Evolutionary conservation across 306 rosid genomes (phyloP).

Genomic region (Lupinus albus): DNA sequence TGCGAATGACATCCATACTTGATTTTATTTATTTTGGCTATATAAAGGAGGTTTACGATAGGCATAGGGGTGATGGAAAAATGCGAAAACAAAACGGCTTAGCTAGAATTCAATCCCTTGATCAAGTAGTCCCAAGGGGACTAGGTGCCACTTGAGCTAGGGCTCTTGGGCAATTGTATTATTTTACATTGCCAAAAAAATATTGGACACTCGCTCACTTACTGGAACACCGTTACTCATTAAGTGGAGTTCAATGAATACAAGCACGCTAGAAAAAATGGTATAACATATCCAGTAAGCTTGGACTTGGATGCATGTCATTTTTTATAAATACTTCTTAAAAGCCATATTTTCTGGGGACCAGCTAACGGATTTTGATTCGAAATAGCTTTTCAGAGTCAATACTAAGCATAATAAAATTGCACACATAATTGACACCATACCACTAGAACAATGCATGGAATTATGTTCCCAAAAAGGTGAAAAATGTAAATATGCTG

Average conservation of each 20-base stretch:
- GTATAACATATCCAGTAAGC: not conserved
- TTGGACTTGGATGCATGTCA: conserved; percentile 18
- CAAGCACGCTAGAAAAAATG: conserved; percentile 19
- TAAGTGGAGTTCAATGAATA: conserved; percentile 13
- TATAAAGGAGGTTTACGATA: not conserved
- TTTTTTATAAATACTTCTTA: conserved; percentile 15
- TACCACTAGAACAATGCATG: not conserved
- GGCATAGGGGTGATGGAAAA: not conserved
- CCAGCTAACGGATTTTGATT: conserved; percentile 6
- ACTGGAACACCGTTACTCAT: conserved; percentile 20
- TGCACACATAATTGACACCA: conserved; percentile 5
- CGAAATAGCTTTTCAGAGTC: not conserved
- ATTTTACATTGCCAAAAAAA: not conserved
- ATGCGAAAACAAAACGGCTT: not conserved
- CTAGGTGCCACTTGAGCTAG: no score
- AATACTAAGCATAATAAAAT: not conserved
- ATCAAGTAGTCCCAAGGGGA: no score
- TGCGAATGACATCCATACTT: conserved; percentile 7
- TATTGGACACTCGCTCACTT: conserved; percentile 7
- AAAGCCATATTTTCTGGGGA: not conserved
- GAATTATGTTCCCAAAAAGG: not conserved
- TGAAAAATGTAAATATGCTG: conserved; percentile 1
- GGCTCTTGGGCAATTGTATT: no score
- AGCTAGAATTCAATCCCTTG: no score
- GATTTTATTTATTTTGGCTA: conserved; percentile 10